Evolutionary conservation across 108 stramenopile genomes (phyloP), one percentile per base, ranked within the genome.

Genomic region (Aurantiochytrium sp.): DNA sequence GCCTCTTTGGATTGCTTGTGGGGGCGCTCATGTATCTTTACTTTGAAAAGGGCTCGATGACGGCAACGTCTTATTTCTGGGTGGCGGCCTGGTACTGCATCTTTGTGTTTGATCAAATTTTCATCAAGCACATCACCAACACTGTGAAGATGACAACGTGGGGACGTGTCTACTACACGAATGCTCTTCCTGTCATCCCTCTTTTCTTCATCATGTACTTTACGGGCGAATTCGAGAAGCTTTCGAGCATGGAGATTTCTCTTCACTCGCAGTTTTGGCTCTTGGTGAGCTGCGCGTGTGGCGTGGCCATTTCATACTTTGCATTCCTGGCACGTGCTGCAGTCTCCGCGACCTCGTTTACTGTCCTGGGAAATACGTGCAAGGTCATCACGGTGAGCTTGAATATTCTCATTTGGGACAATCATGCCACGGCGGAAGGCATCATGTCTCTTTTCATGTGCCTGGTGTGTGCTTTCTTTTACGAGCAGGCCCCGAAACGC

Each of bases 91-190:
- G 96, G 88, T 89, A 95, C 23, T 59, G 93, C 42, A 90, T 96
- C 4, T 96, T 98, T 83, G 91, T 93, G 12, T 93, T 96, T 87
- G 97, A 97, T 91, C 96, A 97, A 96, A 94, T 95, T 71, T 97
- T 96, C 73, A 96, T 96, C 19, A 98, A 98, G 93, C 94, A 94
- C 72, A 95, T 98, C 57, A 93, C 93, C 18, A 95, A 96, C 89
- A 94, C 95, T 16, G 95, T 94, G 4, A 93, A 96, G 49, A 91
- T 98, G 87, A 90, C 95, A 72, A 96, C 96, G 5, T 90, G 90
- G 87, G 97, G 97, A 35, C 96, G 96, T 5, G 97, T 98, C 6
- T 89, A 96, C 71, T 97, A 97, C 92, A 96, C 96, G 47, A 98
- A 98, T 83, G 95, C 95, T 4, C 92, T 96, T 88, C 89, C 96